A percentile compares a stretch with the other conserved stretches of the same genome.
Conservation (phyloP, 768 basidiomycete genomes). For the Pleurotus giganteus region DNA sequence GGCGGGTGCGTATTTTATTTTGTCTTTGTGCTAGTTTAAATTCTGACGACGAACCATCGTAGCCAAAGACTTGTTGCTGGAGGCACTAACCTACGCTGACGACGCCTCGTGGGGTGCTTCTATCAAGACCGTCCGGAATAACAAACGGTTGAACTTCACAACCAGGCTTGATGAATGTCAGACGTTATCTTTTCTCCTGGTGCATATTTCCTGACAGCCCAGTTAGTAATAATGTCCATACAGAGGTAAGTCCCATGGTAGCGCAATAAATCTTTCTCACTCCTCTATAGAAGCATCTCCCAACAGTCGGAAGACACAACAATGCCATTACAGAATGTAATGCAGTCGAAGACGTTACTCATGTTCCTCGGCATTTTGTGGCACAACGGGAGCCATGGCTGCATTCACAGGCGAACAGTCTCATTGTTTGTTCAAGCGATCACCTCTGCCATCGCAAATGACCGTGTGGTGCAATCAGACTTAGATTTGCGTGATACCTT, state of each 20-base stretch:
- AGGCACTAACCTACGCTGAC: constrained; percentile 25
- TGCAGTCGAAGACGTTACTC: constrained; percentile 20
- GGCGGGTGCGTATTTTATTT: constrained; percentile 15
- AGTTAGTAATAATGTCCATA: neutral
- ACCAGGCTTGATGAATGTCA: constrained; percentile 31
- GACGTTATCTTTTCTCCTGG: constrained; percentile 2
- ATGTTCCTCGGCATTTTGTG: constrained; percentile 35
- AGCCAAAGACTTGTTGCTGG: constrained; percentile 33
- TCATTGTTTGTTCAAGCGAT: constrained; percentile 20
- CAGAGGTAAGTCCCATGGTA: neutral
- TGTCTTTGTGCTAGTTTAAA: neutral
- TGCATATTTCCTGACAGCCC: neutral
- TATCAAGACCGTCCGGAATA: constrained; percentile 17
- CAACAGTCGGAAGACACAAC: constrained; percentile 1
- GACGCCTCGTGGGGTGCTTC: constrained; percentile 16
- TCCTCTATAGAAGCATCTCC: constrained; percentile 1
- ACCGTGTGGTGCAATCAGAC: constrained; percentile 3
- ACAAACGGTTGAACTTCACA: constrained; percentile 22
- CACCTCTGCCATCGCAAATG: constrained; percentile 14
- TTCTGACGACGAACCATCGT: neutral
- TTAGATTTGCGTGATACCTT: constrained; percentile 30
- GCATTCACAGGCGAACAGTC: constrained; percentile 17
- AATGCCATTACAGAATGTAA: constrained; percentile 8
- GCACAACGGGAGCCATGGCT: constrained; percentile 21
- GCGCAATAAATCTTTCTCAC: neutral